A percentile compares a stretch with the other conserved stretches of the same genome.
Conservation (phyloP, 108 stramenopile genomes). For the Conticribra guillardii region DNA sequence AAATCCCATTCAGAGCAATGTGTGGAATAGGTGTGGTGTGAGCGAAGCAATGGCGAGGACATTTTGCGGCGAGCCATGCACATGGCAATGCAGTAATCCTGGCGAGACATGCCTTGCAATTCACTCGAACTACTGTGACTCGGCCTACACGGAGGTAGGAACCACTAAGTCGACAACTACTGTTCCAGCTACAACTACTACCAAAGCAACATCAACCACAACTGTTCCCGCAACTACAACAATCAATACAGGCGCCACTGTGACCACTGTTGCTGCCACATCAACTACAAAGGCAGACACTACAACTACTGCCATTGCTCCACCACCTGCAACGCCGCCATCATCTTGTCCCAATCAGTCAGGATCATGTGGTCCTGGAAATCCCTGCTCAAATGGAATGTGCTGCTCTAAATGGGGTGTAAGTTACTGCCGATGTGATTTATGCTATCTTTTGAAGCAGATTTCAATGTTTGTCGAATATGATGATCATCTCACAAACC, state of each 20-base stretch:
- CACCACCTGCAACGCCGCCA: not conserved
- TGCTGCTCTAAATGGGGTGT: constrained; percentile 13
- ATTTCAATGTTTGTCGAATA: too few relatives aligned
- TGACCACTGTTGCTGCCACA: not conserved
- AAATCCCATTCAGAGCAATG: constrained; percentile 10
- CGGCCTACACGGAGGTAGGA: constrained; percentile 2
- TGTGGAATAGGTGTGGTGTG: constrained; percentile 12
- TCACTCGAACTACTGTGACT: constrained; percentile 29
- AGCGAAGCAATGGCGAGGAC: constrained; percentile 26
- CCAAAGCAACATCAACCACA: not conserved
- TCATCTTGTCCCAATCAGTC: constrained; percentile 3
- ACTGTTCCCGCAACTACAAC: not conserved
- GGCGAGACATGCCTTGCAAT: constrained; percentile 7
- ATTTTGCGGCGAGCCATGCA: constrained; percentile 23
- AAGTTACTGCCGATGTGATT: not conserved
- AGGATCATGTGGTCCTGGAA: not conserved
- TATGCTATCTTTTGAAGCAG: too few relatives aligned
- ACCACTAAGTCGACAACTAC: not conserved
- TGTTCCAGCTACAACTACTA: not conserved
- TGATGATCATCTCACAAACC: not conserved
- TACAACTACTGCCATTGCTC: not conserved
- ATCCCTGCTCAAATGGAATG: not conserved
- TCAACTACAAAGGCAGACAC: not conserved
- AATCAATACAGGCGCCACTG: not conserved
- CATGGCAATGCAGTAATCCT: not conserved